These are phyloP conservation scores for Darksidea phi DNA, from an alignment of 495 filamentous ascomycete species.

Conservation along the genomic window DNA sequence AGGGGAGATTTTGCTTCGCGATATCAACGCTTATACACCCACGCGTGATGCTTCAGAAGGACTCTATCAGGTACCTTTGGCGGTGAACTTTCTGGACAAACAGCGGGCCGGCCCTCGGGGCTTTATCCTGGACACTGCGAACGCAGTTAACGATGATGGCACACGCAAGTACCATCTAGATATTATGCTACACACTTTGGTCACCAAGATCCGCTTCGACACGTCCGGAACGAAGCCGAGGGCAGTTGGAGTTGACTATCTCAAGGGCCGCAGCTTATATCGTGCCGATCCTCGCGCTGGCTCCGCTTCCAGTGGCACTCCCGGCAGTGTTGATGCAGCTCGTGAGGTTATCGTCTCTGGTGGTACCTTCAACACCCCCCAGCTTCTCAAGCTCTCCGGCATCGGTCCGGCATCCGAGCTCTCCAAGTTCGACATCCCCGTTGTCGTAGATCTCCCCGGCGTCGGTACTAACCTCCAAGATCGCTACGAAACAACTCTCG, in stretches of 20 bases:
- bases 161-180: too few relatives aligned
- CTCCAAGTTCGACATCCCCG: constrained; percentile 47
- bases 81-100: too few relatives aligned
- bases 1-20: too few relatives aligned
- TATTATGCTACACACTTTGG: too few relatives aligned
- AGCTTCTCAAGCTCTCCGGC: constrained; percentile 62
- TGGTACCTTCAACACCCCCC: constrained; percentile 61
- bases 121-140: too few relatives aligned
- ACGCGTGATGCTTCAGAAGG: too few relatives aligned
- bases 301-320: neutral
- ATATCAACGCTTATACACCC: too few relatives aligned
- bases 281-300: constrained; percentile 50
- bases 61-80: too few relatives aligned
- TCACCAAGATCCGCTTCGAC: too few relatives aligned
- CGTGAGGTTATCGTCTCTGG: constrained; percentile 64
- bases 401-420: constrained; percentile 56
- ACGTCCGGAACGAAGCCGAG: too few relatives aligned
- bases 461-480: constrained; percentile 66
- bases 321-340: constrained; percentile 42
- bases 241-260: constrained; percentile 62
- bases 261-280: constrained; percentile 59
- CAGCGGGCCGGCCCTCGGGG: too few relatives aligned
- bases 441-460: constrained; percentile 55
- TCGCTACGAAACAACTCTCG: constrained; percentile 57
- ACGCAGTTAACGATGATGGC: too few relatives aligned